Evolutionary conservation across 2,329 filamentous ascomycete genomes (phyloP), one percentile per base, ranked within the genome.

Genomic region (Ceratocystiopsis minuta): DNA sequence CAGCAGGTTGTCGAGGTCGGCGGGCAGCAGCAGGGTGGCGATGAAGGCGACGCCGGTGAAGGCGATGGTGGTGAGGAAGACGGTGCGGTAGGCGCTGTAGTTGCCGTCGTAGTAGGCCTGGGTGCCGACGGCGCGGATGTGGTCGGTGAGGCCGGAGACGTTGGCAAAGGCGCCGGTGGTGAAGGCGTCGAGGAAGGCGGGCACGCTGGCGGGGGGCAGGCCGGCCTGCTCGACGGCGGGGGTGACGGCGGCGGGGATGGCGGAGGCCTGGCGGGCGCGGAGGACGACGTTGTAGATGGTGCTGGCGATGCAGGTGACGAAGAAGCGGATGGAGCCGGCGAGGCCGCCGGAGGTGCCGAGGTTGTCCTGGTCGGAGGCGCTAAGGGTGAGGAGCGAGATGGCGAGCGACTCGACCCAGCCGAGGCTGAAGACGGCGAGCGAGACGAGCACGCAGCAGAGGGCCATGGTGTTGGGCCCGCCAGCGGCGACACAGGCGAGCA

Each of bases 301-400:
- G 15, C 53, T 47, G 5, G 55, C 54, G 32, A 61, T 54, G 39
- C 49, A 52, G 33, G 50, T 54, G 40, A 59, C 56, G 37, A 56
- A 52, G 45, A 57, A 58, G 11, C 58, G 54, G 41, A 61, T 58
- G 16, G 53, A 57, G 7, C 58, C 58, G 3, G 56, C 56, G n/a
- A 59, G 45, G 16, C 58, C 58, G 17, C 52, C 51, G 1, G 55
- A 55, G 16, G 52, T 56, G 10, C 58, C 58, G n/a, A 61, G 51
- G 38, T 58, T 55, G 16, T 43, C 48, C 51, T 61, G 57, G 34
- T 60, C 54, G 37, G 54, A 54, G 15, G 54, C 55, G 1, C 52
- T 51, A 6, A 60, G 50, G 2, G 55, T 59, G 16, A 56, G 53
- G 35, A 57, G 55, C 14, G 54, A 55, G 45, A 61, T 57, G 36